A percentile compares a stretch with the other conserved stretches of the same genome.
These are phyloP conservation scores for Somion occarium DNA, from an alignment of 1,284 basidiomycete genomes.

Conservation along the genomic window DNA sequence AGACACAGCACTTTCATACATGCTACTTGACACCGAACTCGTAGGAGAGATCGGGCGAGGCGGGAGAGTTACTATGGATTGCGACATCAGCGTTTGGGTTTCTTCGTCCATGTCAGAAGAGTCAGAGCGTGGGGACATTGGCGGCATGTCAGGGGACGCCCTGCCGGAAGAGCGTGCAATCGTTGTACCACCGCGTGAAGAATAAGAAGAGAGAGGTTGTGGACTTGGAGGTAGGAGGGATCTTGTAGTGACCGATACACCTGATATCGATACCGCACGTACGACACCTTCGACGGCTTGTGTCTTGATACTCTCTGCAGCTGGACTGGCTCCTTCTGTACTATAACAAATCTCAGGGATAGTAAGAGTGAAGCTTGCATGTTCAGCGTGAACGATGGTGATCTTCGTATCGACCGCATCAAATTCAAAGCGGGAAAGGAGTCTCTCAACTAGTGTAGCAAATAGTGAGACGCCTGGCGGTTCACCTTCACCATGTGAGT, in stretches of 20 bases:
- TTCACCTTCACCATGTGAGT: constrained; percentile 42
- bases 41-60: constrained; percentile 39
- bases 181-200: background rate
- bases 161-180: background rate
- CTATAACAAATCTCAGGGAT: constrained; percentile 57
- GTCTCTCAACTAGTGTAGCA: constrained; percentile 77
- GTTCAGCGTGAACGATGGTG: constrained; percentile 57
- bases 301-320: constrained; percentile 7
- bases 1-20: constrained; percentile 74
- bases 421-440: constrained; percentile 80
- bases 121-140: constrained; percentile 29
- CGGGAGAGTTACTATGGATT: constrained; percentile 59
- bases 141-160: background rate
- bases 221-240: constrained; percentile 32
- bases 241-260: constrained; percentile 41
- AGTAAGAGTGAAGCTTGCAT: constrained; percentile 55
- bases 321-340: constrained; percentile 30
- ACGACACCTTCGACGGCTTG: constrained; percentile 27
- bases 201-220: constrained; percentile 5
- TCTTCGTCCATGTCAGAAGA: constrained; percentile 58
- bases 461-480: constrained; percentile 79
- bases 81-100: constrained; percentile 63
- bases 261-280: constrained; percentile 46
- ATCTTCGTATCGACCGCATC: constrained; percentile 66
- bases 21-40: constrained; percentile 32